Evolutionary conservation across 192 early-diverging fungal genomes (phyloP), one percentile per base, ranked within the genome.

Genomic region (Funneliformis mosseae): DNA sequence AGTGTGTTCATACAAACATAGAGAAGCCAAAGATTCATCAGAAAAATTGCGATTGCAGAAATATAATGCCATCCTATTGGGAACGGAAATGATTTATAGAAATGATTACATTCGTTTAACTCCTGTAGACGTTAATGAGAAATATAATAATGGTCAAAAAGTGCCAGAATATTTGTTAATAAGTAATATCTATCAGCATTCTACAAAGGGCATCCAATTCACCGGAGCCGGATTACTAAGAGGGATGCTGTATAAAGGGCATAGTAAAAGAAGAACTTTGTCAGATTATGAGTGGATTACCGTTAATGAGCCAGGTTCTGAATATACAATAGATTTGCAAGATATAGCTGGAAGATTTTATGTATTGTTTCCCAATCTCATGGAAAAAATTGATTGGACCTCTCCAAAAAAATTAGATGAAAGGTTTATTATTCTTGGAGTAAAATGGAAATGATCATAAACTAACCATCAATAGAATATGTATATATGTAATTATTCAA

Each of bases 321-420:
- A 73, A 25, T 73, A 25, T 73, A 73, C 71, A 48, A 23, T 73
- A 39, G 42, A 73, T 10, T 33, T 73, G 18, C 23, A 23, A 21
- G 71, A 73, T 25, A 46, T 73, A 18, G 71, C 71, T 9, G 71
- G 71, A n/a, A 73, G 71, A 45, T 73, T 73, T 45, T 73, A 73
- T 73, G 16, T 46, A 45, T 10, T 39, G n/a, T 73, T 25, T 42
- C 71, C 71, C 8, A 46, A 73, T 73, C 25, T 73, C 27, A 28
- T 8, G 27, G 25, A 66, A 11, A 33, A 11, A 5, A 33, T 33
- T 7, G 21, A 55, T 55, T 55, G 50, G 16, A 55, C 16, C 18
- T 21, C 21, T 55, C 5, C 50, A 21, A 55, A 55, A 55, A 55
- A 21, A 55, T 55, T 55, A 55, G 50, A 55, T 55, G 50, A 55